phyloP scores from a whole-genome alignment of 108 stramenopile species.

The Conticribra weissflogii region DNA sequence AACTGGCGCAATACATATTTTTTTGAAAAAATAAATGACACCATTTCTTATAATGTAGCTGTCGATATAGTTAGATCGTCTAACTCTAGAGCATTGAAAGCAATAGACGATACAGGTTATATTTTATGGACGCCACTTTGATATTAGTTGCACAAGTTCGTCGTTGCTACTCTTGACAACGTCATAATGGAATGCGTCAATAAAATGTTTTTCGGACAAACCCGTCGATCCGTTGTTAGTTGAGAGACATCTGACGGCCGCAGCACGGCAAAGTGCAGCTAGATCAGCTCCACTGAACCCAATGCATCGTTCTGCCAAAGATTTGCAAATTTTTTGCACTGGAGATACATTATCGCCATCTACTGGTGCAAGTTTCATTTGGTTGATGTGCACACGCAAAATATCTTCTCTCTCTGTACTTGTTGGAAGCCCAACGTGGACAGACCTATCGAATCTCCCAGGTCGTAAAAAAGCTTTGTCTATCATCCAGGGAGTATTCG shows the following conservation, averaged over 20 bases:
- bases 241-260: slow-evolving; percentile 64
- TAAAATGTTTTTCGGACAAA: slow-evolving; percentile 52
- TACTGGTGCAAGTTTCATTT: slow-evolving; percentile 54
- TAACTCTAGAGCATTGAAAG: no score
- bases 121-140: slow-evolving; percentile 41
- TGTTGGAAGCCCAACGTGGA: slow-evolving; percentile 74
- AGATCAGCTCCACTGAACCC: slow-evolving; percentile 91
- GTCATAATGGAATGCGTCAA: slow-evolving; percentile 49
- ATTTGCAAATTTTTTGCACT: slow-evolving; percentile 47
- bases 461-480: slow-evolving; percentile 81
- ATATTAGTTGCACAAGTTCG: slow-evolving; percentile 45
- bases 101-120: no score
- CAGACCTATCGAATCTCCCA: slow-evolving; percentile 79
- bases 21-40: no score
- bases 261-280: slow-evolving; percentile 79
- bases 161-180: slow-evolving; percentile 57
- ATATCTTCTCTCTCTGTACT: slow-evolving; percentile 65
- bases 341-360: slow-evolving; percentile 11
- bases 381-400: slow-evolving; percentile 57
- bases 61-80: no score
- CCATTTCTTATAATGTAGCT: no score
- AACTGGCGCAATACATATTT: no score
- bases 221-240: slow-evolving; percentile 32
- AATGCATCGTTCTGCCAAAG: slow-evolving; percentile 51
- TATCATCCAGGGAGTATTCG: slow-evolving; percentile 85